Percentiles rank a stretch among this genome's conserved stretches.
These are phyloP conservation scores for Posidonia australis DNA, from an alignment of 106 monocot genomes.

Conservation along the genomic window DNA sequence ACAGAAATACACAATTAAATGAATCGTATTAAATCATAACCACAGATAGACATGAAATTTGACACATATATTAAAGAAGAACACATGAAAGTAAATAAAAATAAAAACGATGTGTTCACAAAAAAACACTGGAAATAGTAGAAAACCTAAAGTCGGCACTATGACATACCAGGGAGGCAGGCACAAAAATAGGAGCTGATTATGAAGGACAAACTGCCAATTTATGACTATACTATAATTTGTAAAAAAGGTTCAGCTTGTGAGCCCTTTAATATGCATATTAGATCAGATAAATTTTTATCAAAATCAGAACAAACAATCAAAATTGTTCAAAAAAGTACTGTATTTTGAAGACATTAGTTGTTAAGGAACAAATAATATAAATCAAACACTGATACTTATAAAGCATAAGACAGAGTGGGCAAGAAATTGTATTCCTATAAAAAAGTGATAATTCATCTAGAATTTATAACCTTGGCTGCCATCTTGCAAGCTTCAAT, in stretches of 20 bases:
- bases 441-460: not conserved
- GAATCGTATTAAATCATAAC: too few relatives aligned
- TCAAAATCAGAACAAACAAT: not conserved
- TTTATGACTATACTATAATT: too few relatives aligned
- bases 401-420: too few relatives aligned
- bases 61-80: conserved; percentile 2
- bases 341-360: not conserved
- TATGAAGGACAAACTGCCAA: too few relatives aligned
- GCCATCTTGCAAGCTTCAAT: conserved; percentile 61
- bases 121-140: not conserved
- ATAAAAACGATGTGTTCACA: not conserved
- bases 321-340: not conserved
- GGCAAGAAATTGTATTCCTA: not conserved
- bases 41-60: too few relatives aligned
- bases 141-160: not conserved
- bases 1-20: too few relatives aligned
- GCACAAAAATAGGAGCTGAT: too few relatives aligned
- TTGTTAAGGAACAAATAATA: too few relatives aligned
- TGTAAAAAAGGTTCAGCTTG: too few relatives aligned
- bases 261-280: too few relatives aligned
- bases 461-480: conserved; percentile 43
- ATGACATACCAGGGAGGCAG: not conserved
- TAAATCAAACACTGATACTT: too few relatives aligned
- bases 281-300: not conserved
- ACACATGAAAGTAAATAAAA: not conserved